Percentiles rank a stretch among this genome's conserved stretches.
Evolutionary conservation across 2,329 filamentous ascomycete genomes (phyloP).

Genomic region (Elsinoe perseae): DNA sequence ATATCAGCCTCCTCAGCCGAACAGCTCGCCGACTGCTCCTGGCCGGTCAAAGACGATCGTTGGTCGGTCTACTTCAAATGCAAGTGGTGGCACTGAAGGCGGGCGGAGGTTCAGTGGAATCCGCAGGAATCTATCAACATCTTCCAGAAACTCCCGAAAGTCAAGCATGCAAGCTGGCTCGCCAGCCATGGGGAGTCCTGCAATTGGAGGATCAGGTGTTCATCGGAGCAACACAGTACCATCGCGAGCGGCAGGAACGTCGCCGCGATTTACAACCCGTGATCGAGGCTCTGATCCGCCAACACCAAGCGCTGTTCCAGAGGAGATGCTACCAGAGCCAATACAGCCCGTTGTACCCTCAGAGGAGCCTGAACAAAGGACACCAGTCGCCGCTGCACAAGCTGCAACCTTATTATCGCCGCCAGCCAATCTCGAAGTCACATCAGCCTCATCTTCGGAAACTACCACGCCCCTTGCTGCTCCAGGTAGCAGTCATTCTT

Average conservation of each 20-base stretch:
- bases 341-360: conserved; percentile 17
- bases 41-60: conserved; percentile 49
- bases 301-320: conserved; percentile 33
- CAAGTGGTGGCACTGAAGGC: conserved; percentile 81
- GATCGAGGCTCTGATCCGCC: conserved; percentile 48
- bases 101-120: conserved; percentile 72
- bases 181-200: conserved; percentile 36
- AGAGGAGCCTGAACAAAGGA: conserved; percentile 26
- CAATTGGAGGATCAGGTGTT: conserved; percentile 47
- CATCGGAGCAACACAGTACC: conserved; percentile 85
- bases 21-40: conserved; percentile 37
- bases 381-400: conserved; percentile 25
- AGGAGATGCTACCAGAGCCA: conserved; percentile 17
- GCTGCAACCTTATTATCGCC: conserved; percentile 27
- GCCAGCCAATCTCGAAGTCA: conserved; percentile 31
- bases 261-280: conserved; percentile 51
- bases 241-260: conserved; percentile 67
- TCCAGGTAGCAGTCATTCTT: conserved; percentile 25
- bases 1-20: conserved; percentile 41
- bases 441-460: conserved; percentile 35
- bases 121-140: conserved; percentile 82
- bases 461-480: conserved; percentile 29
- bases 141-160: conserved; percentile 74
- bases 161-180: conserved; percentile 64
- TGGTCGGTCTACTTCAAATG: conserved; percentile 72